A percentile compares a stretch with the other conserved stretches of the same genome.
Conservation (phyloP, 345 rosid genomes). For the Nephelium lappaceum region DNA sequence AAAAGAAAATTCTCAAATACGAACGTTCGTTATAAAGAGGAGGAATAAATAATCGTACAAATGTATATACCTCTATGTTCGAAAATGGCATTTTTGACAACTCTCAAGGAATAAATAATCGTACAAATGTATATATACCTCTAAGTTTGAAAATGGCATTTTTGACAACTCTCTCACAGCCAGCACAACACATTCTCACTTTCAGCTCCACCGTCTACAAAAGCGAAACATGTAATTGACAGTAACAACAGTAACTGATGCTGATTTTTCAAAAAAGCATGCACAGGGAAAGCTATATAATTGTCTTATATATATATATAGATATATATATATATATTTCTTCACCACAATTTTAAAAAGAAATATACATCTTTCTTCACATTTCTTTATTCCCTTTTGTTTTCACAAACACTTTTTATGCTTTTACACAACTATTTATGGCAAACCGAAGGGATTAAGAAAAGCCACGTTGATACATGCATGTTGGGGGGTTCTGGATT, state of each 20-base stretch:
- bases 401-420: constrained; percentile 16
- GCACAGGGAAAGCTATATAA: background rate
- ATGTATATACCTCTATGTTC: constrained; percentile 22
- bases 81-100: constrained; percentile 77
- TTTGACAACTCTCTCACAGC: constrained; percentile 89
- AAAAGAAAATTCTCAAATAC: background rate
- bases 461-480: constrained; percentile 12
- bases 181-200: constrained; percentile 94
- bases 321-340: too few species aligned
- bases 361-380: background rate
- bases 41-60: too few species aligned
- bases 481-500: constrained; percentile 4
- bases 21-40: too few species aligned
- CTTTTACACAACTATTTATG: constrained; percentile 12
- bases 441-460: constrained; percentile 31
- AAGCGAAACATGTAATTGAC: background rate
- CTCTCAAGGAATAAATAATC: constrained; percentile 29
- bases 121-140: constrained; percentile 41
- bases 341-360: too few species aligned
- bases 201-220: constrained; percentile 89
- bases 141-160: constrained; percentile 82
- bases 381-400: constrained; percentile 23
- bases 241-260: background rate
- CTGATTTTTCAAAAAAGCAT: background rate
- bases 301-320: too few species aligned